Percentiles rank a stretch among this genome's conserved stretches.
Conservation (phyloP, 768 basidiomycete genomes). For the Paxillus ammoniavirescens region DNA sequence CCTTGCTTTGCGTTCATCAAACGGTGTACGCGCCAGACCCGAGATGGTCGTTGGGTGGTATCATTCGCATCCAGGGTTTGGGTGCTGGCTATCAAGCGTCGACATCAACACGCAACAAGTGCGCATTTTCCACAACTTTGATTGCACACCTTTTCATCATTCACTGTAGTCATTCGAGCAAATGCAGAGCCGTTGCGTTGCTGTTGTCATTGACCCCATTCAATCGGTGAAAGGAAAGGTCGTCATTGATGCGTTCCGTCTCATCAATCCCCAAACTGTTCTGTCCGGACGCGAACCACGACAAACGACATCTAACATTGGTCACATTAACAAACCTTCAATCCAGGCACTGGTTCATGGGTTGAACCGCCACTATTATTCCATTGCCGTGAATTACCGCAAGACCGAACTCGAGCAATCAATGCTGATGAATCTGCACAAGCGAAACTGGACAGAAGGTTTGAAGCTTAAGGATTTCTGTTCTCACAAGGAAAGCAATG, state of each 20-base stretch:
- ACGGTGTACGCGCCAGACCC: slow-evolving; percentile 48
- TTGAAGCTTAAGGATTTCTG: slow-evolving; percentile 90
- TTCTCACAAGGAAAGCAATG: slow-evolving; percentile 83
- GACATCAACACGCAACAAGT: slow-evolving; percentile 99
- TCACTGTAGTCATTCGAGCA: slow-evolving; percentile 86
- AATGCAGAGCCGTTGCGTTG: slow-evolving; percentile 89
- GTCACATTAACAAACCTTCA: slow-evolving; percentile 98
- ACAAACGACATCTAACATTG: slow-evolving; percentile 97
- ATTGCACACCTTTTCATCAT: slow-evolving; percentile 13
- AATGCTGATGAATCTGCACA: slow-evolving; percentile 99
- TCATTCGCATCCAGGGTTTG: slow-evolving; percentile 99
- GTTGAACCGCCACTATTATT: slow-evolving; percentile 97
- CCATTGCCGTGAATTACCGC: slow-evolving; percentile 95
- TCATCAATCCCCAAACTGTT: slow-evolving; percentile 89
- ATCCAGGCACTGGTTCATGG: slow-evolving; percentile 99
- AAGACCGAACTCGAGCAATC: slow-evolving; percentile 98
- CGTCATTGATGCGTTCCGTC: slow-evolving; percentile 97
- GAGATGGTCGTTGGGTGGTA: slow-evolving; percentile 99
- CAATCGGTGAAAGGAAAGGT: slow-evolving; percentile 99
- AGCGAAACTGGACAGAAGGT: slow-evolving; percentile 98
- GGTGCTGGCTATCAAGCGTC: slow-evolving; percentile 98
- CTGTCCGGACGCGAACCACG: slow-evolving; percentile 92
- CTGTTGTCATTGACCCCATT: slow-evolving; percentile 97
- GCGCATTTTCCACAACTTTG: slow-evolving; percentile 15
- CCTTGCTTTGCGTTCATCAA: slow-evolving; percentile 3